These are phyloP conservation scores for Phyllosticta paracitricarpa DNA, from an alignment of 2,329 filamentous ascomycete species.

Conservation along the genomic window DNA sequence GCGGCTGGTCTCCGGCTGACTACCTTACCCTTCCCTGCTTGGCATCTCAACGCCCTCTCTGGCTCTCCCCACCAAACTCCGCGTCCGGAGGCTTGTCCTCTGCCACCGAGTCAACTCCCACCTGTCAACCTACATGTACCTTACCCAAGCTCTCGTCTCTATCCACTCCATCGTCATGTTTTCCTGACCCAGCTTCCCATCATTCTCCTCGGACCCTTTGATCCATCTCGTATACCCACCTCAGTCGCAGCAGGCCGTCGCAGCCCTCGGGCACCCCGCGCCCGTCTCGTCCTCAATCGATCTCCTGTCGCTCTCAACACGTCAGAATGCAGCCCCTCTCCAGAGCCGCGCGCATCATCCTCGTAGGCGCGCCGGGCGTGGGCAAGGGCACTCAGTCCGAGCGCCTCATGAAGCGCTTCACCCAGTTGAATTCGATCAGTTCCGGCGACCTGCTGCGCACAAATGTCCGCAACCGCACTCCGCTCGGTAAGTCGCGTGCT, in stretches of 20 bases:
- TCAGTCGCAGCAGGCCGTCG: neutral
- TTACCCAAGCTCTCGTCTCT: neutral
- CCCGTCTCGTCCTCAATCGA: neutral
- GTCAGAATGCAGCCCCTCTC: conserved; percentile 20
- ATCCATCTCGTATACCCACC: neutral
- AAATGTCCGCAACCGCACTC: conserved; percentile 83
- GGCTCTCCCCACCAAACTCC: conserved; percentile 7
- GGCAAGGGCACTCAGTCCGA: conserved; percentile 96
- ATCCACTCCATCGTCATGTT: neutral
- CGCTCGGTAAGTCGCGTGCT: conserved; percentile 54
- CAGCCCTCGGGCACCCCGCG: neutral
- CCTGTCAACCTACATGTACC: neutral
- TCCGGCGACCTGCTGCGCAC: conserved; percentile 85
- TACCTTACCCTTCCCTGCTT: neutral
- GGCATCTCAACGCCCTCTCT: neutral
- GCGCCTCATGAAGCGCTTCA: conserved; percentile 74
- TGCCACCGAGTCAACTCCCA: neutral
- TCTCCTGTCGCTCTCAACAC: neutral
- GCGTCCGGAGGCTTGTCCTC: conserved; percentile 3
- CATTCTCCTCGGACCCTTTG: neutral
- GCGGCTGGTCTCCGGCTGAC: neutral
- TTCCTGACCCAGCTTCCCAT: conserved; percentile 1
- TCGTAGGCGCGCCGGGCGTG: conserved; percentile 91
- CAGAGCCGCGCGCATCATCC: conserved; percentile 81
- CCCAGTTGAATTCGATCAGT: conserved; percentile 82